A percentile compares a stretch with the other conserved stretches of the same genome.
phyloP scores from a whole-genome alignment of 192 early-diverging fungal species.

The Glomus cerebriforme region DNA sequence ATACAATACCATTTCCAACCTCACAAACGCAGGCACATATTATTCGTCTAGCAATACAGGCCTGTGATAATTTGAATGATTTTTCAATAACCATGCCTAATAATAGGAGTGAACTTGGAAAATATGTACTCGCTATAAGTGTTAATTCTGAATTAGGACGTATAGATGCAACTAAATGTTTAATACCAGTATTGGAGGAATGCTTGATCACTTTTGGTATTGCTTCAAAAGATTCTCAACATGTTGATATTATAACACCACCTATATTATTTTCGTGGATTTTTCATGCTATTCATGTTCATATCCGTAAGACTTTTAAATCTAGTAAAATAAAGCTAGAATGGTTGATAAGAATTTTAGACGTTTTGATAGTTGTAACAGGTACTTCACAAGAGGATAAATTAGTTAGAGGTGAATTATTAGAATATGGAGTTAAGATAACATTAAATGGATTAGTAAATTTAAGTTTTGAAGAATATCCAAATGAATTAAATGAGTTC shows the following conservation, averaged over 20 bases:
- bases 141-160: background rate
- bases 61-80: background rate
- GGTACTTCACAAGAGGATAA: background rate
- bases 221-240: background rate
- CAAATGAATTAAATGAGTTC: background rate
- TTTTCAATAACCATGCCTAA: background rate
- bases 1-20: background rate
- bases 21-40: background rate
- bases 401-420: background rate
- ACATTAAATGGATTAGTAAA: slow-evolving; percentile 38
- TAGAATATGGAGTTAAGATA: slow-evolving; percentile 30
- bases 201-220: slow-evolving; percentile 1
- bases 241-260: background rate
- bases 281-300: slow-evolving; percentile 35
- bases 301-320: background rate
- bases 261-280: slow-evolving; percentile 40
- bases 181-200: background rate
- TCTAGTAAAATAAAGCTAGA: slow-evolving; percentile 30
- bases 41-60: background rate
- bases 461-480: slow-evolving; percentile 38
- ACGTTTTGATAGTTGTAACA: slow-evolving; percentile 50
- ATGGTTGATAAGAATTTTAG: slow-evolving; percentile 52
- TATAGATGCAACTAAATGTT: background rate
- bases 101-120: background rate
- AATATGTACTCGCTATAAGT: slow-evolving; percentile 1